Conservation (phyloP, 805 yeast genomes). For the Tetrapisispora phaffii region DNA sequence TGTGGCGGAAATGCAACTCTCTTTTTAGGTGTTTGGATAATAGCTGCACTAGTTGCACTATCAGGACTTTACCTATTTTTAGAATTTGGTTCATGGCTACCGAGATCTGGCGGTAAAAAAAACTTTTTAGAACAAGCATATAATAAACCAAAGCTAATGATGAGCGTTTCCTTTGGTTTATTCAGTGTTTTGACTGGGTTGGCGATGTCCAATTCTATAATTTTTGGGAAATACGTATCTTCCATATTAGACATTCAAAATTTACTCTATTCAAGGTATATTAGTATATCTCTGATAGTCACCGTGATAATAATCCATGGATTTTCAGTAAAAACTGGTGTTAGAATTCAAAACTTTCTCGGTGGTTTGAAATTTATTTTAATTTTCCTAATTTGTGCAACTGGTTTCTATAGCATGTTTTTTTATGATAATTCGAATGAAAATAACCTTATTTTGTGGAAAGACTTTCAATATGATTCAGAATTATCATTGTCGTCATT, state of each 20-base stretch:
- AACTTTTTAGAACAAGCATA: conserved; percentile 62
- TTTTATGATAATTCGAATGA: conserved; percentile 20
- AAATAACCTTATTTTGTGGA: conserved; percentile 8
- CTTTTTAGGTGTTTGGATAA: conserved; percentile 53
- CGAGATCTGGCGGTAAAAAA: conserved; percentile 69
- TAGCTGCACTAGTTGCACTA: conserved; percentile 53
- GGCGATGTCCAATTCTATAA: conserved; percentile 44
- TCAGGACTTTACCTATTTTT: conserved; percentile 57
- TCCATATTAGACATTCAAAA: conserved; percentile 37
- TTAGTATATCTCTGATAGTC: conserved; percentile 35
- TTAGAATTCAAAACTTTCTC: conserved; percentile 48
- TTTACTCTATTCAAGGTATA: conserved; percentile 31
- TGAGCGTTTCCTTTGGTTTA: conserved; percentile 41
- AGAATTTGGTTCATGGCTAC: conserved; percentile 62
- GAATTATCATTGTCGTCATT: conserved; percentile 36
- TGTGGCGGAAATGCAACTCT: conserved; percentile 58
- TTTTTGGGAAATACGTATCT: conserved; percentile 52
- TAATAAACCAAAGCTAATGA: conserved; percentile 46
- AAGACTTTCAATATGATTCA: conserved; percentile 22
- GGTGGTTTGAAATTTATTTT: conserved; percentile 53
- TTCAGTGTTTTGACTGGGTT: conserved; percentile 47
- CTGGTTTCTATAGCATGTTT: conserved; percentile 50
- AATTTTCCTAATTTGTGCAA: conserved; percentile 42
- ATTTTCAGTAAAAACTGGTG: conserved; percentile 48
- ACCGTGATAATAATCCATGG: conserved; percentile 42